These are phyloP conservation scores for Rhazya stricta DNA, from an alignment of 257 asterid genomes.

Conservation along the genomic window DNA sequence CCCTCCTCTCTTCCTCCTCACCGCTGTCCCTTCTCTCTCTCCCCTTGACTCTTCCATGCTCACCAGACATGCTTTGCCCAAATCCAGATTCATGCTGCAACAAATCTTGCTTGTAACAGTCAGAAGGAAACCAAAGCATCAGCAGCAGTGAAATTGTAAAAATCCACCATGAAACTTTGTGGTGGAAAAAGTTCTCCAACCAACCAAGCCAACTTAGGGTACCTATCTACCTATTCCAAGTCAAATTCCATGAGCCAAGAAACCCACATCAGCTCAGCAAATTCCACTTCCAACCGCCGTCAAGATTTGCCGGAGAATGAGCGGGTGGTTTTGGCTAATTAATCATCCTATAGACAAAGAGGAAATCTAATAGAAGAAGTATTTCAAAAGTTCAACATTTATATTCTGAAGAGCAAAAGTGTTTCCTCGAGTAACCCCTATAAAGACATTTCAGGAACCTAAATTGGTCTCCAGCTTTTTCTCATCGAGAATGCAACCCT, in stretches of 20 bases:
- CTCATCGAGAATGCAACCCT: neutral
- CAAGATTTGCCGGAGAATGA: no score
- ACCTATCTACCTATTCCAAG: no score
- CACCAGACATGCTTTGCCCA: constrained; percentile 23
- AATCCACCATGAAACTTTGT: no score
- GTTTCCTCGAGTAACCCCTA: neutral
- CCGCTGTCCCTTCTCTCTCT: no score
- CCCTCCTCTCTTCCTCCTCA: no score
- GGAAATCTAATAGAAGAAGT: neutral
- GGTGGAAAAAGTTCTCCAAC: no score
- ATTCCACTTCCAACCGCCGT: no score
- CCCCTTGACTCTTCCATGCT: constrained; percentile 26
- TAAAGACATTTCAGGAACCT: no score
- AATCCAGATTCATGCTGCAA: constrained; percentile 34
- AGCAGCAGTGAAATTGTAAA: constrained; percentile 10
- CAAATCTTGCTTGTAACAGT: constrained; percentile 45
- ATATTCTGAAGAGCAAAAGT: neutral
- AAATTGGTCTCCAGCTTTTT: neutral
- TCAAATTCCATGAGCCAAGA: no score
- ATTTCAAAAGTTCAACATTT: neutral
- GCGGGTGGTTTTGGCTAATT: neutral
- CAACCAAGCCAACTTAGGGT: no score
- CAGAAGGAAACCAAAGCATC: constrained; percentile 14
- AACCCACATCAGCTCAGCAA: neutral
- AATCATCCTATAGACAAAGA: neutral